Base-by-base conservation (phyloP, 495 filamentous ascomycete species). In the Niebla homalea region DNA sequence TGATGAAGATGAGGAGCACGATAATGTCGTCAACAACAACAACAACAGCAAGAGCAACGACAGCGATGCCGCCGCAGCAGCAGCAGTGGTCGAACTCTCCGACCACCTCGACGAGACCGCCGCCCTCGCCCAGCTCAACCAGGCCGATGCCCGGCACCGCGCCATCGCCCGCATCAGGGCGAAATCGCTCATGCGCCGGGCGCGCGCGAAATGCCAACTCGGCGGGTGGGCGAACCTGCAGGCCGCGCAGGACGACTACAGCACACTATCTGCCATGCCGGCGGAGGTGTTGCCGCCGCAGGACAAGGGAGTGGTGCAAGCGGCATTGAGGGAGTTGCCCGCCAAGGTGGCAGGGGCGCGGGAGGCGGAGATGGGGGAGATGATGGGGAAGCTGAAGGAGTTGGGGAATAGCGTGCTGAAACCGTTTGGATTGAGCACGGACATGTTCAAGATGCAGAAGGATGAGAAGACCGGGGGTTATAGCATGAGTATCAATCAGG, bases 361-460 rank as follows among this genome's bases (percentile, higher is more conserved):
- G 64, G 81, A 92, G 58, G 81, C 73, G 59, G 92, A 98, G 66
- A 87, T 89, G 74, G 79, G 72, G 6, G 90, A 98, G 65, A 94
- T 96, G 85, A 89, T 95, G 85, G 85, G 81, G 21, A 96, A 96
- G 67, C 65, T 98, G 65, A 96, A 94, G 65, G 80, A 85, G 73
- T 71, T 98, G 48, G 90, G 90, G 2, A 94, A 98, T 67, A 85
- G 87, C 1, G 72, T 98, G 38, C 67, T 98, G 36, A 94, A 84
- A 60, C 90, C 90, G 1, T 98, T 96, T 69, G 90, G 90, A 16
- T 67, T 98, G 48, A 89, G 80, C 23, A 96, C 90, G 14, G 82
- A 94, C 16, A 90, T 87, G 60, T 98, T 98, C 67, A 80, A 94
- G 36, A 89, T 96, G 71, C 78, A 83, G 5, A 88, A 94, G 64